phyloP scores from a whole-genome alignment of 768 basidiomycete genomes.

The Porpolomopsis calyptriformis region DNA sequence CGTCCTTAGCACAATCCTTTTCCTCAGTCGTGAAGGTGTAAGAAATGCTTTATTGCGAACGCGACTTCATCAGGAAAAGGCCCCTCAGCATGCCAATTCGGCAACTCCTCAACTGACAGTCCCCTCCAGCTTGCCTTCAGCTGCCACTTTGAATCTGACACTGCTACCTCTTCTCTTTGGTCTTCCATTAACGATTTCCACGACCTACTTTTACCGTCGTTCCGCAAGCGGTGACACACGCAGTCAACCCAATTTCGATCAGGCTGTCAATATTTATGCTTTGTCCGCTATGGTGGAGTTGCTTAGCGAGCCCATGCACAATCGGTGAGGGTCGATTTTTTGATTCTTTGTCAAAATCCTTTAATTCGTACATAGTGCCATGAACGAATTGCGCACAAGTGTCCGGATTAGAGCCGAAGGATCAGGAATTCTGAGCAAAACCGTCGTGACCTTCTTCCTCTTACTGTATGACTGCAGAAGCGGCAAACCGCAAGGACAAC shows the following conservation, averaged over 20 bases:
- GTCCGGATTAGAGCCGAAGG: slow-evolving; percentile 83
- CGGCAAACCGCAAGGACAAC: slow-evolving; percentile 23
- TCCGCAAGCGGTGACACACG: slow-evolving; percentile 44
- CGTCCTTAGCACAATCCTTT: slow-evolving; percentile 79
- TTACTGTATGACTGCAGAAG: slow-evolving; percentile 40
- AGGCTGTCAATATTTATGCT: slow-evolving; percentile 61
- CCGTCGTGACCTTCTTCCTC: slow-evolving; percentile 57
- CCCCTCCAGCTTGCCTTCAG: too few species aligned
- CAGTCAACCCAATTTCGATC: slow-evolving; percentile 52
- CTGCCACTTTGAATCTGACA: slow-evolving; percentile 34
- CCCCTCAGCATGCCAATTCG: background rate
- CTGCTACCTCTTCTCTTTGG: slow-evolving; percentile 63
- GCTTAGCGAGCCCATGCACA: slow-evolving; percentile 73
- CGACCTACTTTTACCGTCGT: slow-evolving; percentile 42
- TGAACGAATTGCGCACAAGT: slow-evolving; percentile 54
- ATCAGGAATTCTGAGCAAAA: slow-evolving; percentile 63
- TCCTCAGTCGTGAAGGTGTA: slow-evolving; percentile 88
- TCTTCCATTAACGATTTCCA: slow-evolving; percentile 46
- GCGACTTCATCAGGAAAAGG: slow-evolving; percentile 13
- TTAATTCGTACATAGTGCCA: slow-evolving; percentile 39
- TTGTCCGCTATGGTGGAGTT: slow-evolving; percentile 70
- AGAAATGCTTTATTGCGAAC: slow-evolving; percentile 75
- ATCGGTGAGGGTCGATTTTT: slow-evolving; percentile 34
- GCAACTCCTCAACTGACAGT: slow-evolving; percentile 8
- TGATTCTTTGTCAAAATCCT: background rate